These are phyloP conservation scores for Cochlearia excelsa DNA, from an alignment of 345 rosid genomes.

Conservation along the genomic window DNA sequence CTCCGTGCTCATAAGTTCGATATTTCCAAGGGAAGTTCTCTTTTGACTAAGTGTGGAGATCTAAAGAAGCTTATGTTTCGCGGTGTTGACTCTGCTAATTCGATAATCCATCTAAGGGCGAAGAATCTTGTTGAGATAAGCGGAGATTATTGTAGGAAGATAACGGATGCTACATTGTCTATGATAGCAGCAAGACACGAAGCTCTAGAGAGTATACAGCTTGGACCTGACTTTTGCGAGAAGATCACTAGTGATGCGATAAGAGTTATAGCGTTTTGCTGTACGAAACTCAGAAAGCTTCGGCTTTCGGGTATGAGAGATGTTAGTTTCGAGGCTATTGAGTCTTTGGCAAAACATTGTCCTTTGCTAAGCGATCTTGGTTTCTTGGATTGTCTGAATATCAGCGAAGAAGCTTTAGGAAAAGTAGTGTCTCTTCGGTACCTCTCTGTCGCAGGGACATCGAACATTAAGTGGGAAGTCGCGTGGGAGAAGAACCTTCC, in stretches of 20 bases:
- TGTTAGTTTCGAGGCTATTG: conserved; percentile 63
- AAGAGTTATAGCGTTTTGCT: conserved; percentile 62
- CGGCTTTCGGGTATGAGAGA: conserved; percentile 73
- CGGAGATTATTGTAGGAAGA: conserved; percentile 71
- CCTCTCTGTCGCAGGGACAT: conserved; percentile 78
- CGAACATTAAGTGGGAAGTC: conserved; percentile 61
- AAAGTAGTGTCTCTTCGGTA: conserved; percentile 53
- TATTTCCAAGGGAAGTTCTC: conserved; percentile 43
- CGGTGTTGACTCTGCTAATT: conserved; percentile 71
- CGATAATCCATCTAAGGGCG: conserved; percentile 57
- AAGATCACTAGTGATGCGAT: conserved; percentile 79
- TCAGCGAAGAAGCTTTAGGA: conserved; percentile 62
- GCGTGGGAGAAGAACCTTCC: conserved; percentile 68
- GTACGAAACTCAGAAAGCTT: conserved; percentile 63
- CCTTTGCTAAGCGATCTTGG: conserved; percentile 60
- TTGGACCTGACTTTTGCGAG: conserved; percentile 79
- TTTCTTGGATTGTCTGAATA: conserved; percentile 65
- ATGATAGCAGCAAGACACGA: conserved; percentile 72
- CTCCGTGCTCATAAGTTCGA: conserved; percentile 67
- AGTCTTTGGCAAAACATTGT: conserved; percentile 65
- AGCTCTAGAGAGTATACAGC: conserved; percentile 67
- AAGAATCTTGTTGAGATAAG: conserved; percentile 59
- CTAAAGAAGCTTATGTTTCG: conserved; percentile 65
- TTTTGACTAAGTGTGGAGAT: conserved; percentile 54
- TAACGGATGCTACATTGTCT: conserved; percentile 73